Conservation (phyloP, 495 filamentous ascomycete species). For the Penicillium arizonense region DNA sequence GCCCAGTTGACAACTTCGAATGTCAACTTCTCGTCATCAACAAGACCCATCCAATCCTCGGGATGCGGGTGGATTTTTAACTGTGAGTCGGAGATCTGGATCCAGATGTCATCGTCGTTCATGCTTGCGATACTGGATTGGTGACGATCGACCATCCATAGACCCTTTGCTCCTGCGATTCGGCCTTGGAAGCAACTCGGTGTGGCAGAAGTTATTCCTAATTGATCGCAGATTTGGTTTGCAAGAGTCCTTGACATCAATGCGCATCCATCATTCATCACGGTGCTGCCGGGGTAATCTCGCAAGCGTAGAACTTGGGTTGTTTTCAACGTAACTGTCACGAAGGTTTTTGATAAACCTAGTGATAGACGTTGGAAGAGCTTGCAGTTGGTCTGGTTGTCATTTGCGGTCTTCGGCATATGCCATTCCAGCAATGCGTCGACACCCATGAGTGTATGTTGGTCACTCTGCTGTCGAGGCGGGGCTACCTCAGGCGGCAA, state of each 20-base stretch:
- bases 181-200: conserved; percentile 80
- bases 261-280: conserved; percentile 85
- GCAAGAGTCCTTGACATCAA: conserved; percentile 67
- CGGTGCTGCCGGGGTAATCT: conserved; percentile 29
- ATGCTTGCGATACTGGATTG: conserved; percentile 16
- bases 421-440: conserved; percentile 52
- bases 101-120: conserved; percentile 56
- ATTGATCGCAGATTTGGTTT: conserved; percentile 51
- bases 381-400: conserved; percentile 46
- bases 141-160: conserved; percentile 75
- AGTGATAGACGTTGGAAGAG: conserved; percentile 49
- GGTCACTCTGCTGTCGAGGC: conserved; percentile 19
- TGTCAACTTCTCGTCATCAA: conserved; percentile 55
- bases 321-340: conserved; percentile 45
- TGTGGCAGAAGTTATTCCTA: conserved; percentile 56
- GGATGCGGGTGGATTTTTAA: conserved; percentile 70
- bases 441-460: conserved; percentile 37
- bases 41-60: conserved; percentile 34
- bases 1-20: conserved; percentile 72
- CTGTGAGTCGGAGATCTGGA: conserved; percentile 78
- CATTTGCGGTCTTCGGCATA: conserved; percentile 40
- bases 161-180: conserved; percentile 81
- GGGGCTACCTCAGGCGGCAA: conserved; percentile 15
- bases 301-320: conserved; percentile 35
- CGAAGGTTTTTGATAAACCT: conserved; percentile 44